Evolutionary conservation across 805 yeast species (phyloP), one percentile per base, ranked within the genome.

Genomic region (Soucietia sequanensis): DNA sequence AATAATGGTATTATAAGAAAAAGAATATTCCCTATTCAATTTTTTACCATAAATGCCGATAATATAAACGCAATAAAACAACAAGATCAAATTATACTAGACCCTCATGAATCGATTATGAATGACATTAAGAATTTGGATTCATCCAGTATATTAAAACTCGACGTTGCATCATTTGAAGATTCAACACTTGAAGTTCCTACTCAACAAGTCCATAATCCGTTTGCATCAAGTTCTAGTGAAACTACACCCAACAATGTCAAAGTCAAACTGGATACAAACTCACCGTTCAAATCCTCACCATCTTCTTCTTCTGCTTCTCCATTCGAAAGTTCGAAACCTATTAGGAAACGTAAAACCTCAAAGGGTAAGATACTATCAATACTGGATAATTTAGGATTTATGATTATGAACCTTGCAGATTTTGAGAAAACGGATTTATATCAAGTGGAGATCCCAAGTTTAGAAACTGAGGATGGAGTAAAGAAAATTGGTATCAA

Each of bases 1-100:
- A 86, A 85, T 41, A 80, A 83, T 21, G 96, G 96, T 3, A 75
- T 81, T 2, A 76, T 90, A n/a, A 70, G 95, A 20, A 89, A 90
- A 50, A 68, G 98, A 36, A 65, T 88, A 2, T 76, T 86, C 30
- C 97, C 98, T 0, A 78, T 61, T 4, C 62, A 56, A 34, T 64
- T 67, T 30, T 62, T 55, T 25, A 32, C 27, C 6, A 42, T 41
- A 4, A n/a, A n/a, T n/a, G n/a, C n/a, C n/a, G 46, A 31, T 11
- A 27, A 27, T 9, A 13, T 38, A 11, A 33, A 41, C 7, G 28
- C 19, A 9, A 27, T 42, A 23, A 37, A 34, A 9, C 41, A 45
- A 6, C 40, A 44, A 4, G 52, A 53, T 3, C 38, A 32, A 1
- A 38, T 44, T 1, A 34, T 35, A 10, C 35, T 52, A 3, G 39